Evolutionary conservation across 352 stramenopile genomes (phyloP).

Genomic region (Phytophthora quininea): DNA sequence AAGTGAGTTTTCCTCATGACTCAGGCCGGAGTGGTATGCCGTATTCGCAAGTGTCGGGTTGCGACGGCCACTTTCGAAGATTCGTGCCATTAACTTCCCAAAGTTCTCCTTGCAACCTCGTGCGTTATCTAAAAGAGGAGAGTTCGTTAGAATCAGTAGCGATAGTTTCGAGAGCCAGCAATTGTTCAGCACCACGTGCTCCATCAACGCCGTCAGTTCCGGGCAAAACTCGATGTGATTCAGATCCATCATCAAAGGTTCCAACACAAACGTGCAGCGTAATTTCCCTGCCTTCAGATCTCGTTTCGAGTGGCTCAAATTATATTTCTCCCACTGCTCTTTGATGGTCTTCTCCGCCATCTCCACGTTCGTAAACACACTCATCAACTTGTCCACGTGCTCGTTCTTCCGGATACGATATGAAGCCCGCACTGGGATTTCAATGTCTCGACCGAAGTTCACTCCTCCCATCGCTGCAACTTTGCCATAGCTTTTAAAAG

Average conservation of each 20-base stretch:
- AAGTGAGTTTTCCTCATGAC: background rate
- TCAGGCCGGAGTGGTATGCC: background rate
- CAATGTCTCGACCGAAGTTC: background rate
- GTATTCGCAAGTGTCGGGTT: background rate
- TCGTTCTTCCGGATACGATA: background rate
- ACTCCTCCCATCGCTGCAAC: background rate
- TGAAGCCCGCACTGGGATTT: background rate
- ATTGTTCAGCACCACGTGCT: background rate
- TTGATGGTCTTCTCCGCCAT: background rate
- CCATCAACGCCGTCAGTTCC: background rate
- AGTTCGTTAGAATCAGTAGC: background rate
- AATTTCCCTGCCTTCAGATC: background rate
- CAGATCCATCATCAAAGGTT: background rate
- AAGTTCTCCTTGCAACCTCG: background rate
- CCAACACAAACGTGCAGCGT: background rate
- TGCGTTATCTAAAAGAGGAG: background rate
- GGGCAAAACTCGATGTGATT: background rate
- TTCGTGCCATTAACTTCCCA: background rate
- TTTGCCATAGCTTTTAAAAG: background rate
- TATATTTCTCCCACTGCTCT: background rate
- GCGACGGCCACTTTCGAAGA: background rate
- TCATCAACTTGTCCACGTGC: background rate
- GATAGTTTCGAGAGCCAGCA: background rate
- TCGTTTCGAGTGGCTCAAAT: background rate
- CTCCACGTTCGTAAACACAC: background rate